These are phyloP conservation scores for Clavulina sp. DNA, from an alignment of 768 basidiomycete genomes.

Conservation along the genomic window DNA sequence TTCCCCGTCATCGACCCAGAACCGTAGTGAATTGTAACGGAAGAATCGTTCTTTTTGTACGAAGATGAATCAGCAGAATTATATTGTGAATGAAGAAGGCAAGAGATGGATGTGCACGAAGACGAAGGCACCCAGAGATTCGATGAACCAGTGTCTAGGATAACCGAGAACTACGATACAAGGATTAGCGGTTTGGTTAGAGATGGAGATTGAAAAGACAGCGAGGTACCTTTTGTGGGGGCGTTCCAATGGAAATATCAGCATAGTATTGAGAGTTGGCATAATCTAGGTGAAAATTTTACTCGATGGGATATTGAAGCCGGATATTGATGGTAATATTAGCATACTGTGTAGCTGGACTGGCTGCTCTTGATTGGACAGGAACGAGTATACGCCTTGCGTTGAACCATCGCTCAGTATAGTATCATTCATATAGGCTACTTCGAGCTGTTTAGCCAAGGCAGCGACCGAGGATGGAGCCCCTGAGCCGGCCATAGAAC, in stretches of 20 bases:
- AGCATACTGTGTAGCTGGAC: too few relatives aligned
- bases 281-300: conserved; percentile 23
- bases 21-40: conserved; percentile 30
- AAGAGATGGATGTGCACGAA: conserved; percentile 14
- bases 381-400: too few relatives aligned
- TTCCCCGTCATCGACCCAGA: conserved; percentile 27
- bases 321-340: too few relatives aligned
- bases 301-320: too few relatives aligned
- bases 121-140: conserved; percentile 22
- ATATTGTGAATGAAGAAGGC: conserved; percentile 25
- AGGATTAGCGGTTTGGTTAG: neutral
- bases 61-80: conserved; percentile 25
- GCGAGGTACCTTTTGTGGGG: conserved; percentile 16
- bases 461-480: neutral
- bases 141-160: conserved; percentile 20
- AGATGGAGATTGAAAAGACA: neutral
- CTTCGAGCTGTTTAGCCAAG: neutral
- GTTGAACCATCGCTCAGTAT: too few relatives aligned
- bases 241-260: conserved; percentile 25
- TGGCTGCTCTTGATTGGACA: too few relatives aligned
- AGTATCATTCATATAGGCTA: too few relatives aligned
- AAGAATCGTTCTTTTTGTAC: conserved; percentile 29
- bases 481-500: too few relatives aligned
- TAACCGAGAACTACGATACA: conserved; percentile 21
- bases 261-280: conserved; percentile 29